Evolutionary conservation across 805 yeast genomes (phyloP), one percentile per base, ranked within the genome.

Genomic region (Metschnikowia koreensis): DNA sequence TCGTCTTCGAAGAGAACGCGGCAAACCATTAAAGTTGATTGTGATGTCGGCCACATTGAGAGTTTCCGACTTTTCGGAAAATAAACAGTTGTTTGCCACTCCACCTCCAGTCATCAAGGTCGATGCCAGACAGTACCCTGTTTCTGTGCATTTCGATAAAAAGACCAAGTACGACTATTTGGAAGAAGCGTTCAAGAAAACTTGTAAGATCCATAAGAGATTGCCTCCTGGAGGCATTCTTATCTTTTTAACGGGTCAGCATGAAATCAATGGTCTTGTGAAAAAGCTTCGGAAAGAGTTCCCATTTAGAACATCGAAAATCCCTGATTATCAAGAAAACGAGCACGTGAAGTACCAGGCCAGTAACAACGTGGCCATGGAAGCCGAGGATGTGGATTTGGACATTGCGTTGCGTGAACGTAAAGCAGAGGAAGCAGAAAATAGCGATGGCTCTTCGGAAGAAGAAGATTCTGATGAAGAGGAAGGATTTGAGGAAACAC

Each of bases 11-110:
- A 61, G 78, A 50, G 76, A 80, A 55, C 74, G 71, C 29, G 68
- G 70, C 61, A 81, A 78, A 55, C 91, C 87, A 11, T 74, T 94
- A 53, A 94, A 93, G 66, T 70, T 94, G 52, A 81, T 94, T 28
- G 86, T 94, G 60, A 94, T 94, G 99, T 92, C 98, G 41, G 99
- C 99, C 15, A 94, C 99, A 0, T 77, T 94, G 53, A 78, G 98
- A 61, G 98, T 94, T 0, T 72, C 93, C 13, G 99, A 94, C 67
- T 94, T 94, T 64, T 83, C 97, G 47, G 96, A 91, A 61, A 94
- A 94, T 66, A 65, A 69, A 13, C 69, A 77, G 1, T 72, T 96
- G 33, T 94, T 96, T 62, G 68, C 76, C 15, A 60, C 63, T 0
- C 84, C 88, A 0, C 99, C 99, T 1, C 99, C 99, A 1, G 81